These are phyloP conservation scores for Cymbidium sinense DNA, from an alignment of 106 monocot genomes.

Conservation along the genomic window DNA sequence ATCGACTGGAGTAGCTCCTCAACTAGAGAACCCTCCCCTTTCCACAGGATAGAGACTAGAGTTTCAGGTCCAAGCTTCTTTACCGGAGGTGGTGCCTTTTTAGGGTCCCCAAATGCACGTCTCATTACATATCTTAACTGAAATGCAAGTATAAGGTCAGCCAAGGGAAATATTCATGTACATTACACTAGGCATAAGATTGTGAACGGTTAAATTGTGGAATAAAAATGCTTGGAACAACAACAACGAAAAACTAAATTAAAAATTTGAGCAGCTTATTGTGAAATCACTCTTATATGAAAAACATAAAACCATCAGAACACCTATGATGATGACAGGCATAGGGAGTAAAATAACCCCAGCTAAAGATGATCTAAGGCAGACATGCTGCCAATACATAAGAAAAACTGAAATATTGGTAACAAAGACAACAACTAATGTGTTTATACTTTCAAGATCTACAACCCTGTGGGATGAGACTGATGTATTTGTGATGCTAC, in stretches of 20 bases:
- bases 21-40: constrained; percentile 86
- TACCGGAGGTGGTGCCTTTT: constrained; percentile 77
- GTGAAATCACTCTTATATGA: no score
- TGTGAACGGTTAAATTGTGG: not conserved
- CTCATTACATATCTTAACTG: constrained; percentile 93
- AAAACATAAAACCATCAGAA: no score
- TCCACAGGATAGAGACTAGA: constrained; percentile 64
- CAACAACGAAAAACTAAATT: not conserved
- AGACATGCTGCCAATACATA: not conserved
- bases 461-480: not conserved
- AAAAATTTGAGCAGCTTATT: not conserved
- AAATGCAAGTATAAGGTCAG: not conserved
- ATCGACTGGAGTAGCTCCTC: constrained; percentile 77
- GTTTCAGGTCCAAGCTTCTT: constrained; percentile 53
- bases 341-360: no score
- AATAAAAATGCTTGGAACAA: not conserved
- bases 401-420: not conserved
- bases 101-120: constrained; percentile 76
- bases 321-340: no score
- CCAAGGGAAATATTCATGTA: not conserved
- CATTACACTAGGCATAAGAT: not conserved
- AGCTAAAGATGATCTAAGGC: no score
- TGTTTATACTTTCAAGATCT: not conserved
- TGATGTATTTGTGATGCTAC: not conserved
- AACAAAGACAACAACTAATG: not conserved